Evolutionary conservation across 164 flowering plant genomes (phyloP), one percentile per base, ranked within the genome.

Genomic region (Magnolia changhungtana): DNA sequence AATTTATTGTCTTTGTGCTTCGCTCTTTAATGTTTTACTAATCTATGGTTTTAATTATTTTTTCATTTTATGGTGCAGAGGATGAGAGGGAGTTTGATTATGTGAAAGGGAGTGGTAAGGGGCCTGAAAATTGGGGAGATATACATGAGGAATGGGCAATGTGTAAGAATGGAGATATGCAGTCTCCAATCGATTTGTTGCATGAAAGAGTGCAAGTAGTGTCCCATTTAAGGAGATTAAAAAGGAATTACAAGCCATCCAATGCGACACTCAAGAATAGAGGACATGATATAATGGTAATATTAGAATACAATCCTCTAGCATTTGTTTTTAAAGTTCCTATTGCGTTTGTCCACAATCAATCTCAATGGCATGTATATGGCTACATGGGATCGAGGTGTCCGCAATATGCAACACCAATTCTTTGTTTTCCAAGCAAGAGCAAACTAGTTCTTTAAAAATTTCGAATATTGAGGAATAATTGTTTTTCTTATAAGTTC

Each of bases 161-260:
- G 11, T 89, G 92, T 23, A 81, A 76, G 14, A 75, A 79, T 31
- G 94, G 92, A 45, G 37, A 61, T 0, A 81, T 89, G 91, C 94
- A 89, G 76, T 90, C 94, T 72, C 94, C 94, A 0, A 89, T 90
- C 11, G 90, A 90, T 81, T 51, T 89, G 64, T 73, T 78, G 78
- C 52, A 82, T 67, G 80, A 82, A 23, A 85, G 84, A 71, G 90
- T 87, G 24, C 51, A 77, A 27, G 77, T 87, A 6, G 83, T 82
- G 7, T 75, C 85, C 3, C 71, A 78, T 29, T 68, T 87, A 8
- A 85, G 86, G 58, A 73, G 73, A 21, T 80, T 89, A 3, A 74
- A 78, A 51, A 82, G 81, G 74, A 72, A n/a, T 45, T 89, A 89
- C 80, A 82, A 74, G 77, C 83, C 87, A 16, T 66, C 89, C 23